Evolutionary conservation across 371 early-diverging fungal genomes (phyloP), one percentile per base, ranked within the genome.

Genomic region (Syncephalastrum racemosum): DNA sequence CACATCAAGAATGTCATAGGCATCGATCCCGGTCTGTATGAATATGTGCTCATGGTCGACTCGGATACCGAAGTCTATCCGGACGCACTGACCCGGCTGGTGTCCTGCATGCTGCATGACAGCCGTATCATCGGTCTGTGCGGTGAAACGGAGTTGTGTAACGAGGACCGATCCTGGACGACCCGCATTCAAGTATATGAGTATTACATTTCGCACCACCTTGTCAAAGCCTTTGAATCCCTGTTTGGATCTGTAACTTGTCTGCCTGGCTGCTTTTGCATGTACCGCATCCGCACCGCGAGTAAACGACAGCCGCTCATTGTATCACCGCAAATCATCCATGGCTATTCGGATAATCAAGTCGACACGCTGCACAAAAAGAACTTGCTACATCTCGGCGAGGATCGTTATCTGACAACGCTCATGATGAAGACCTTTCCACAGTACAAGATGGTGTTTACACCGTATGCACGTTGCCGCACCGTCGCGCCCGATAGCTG

Each of bases 311-410:
- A 86, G 42, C 83, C 77, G 50, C 73, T 76, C 6, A 81, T 83
- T 53, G 89, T 90, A 18, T 87, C 87, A 10, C 83, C 84, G 50
- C 65, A 72, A 36, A 87, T 88, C n/a, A 80, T 99, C 8, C 88
- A 89, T 44, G 86, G 89, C 46, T 99, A 99, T 71, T 91, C 94
- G 7, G 93, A 93, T 56, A 93, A 90, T 68, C 88, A 90, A 51
- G 94, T 97, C 14, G 92, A 95, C 60, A 99, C 99, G 0, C 75
- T 99, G 47, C 98, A 99, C 82, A 92, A 97, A 71, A 99, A 99
- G 83, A 99, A 99, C 70, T 77, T 99, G 44, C 75, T 99, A 23
- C 88, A 94, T 41, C 82, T 99, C 22, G 99, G 99, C 19, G 99
- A 99, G 77, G 99, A 96, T 63, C 90, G 96, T 0, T 99, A 94